Percentiles rank a stretch among this genome's conserved stretches.
Evolutionary conservation across 257 asterid species (phyloP).

Genomic region (Linaria vulgaris): DNA sequence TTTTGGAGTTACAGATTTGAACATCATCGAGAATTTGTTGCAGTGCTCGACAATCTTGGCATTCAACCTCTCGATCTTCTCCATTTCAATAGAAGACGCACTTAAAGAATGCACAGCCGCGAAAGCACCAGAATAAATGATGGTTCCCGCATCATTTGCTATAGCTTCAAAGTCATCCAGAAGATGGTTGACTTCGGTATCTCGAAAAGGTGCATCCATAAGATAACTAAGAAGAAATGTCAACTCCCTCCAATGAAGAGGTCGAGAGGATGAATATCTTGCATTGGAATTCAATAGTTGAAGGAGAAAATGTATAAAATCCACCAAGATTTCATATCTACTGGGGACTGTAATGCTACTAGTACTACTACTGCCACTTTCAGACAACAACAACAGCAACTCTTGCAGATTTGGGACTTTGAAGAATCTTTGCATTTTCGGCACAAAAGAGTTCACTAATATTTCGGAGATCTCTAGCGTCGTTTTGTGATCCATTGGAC

Average conservation of each 20-base stretch:
- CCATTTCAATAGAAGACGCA: neutral
- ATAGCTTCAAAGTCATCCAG: constrained; percentile 4
- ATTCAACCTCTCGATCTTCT: neutral
- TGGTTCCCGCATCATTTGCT: constrained; percentile 6
- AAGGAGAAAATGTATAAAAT: constrained; percentile 11
- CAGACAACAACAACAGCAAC: too few relatives aligned
- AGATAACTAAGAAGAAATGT: constrained; percentile 6
- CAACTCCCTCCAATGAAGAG: neutral
- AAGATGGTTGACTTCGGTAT: neutral
- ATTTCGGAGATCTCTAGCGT: neutral
- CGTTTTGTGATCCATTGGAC: too few relatives aligned
- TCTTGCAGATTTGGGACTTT: neutral
- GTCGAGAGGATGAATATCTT: neutral
- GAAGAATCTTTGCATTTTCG: constrained; percentile 5
- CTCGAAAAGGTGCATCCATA: neutral
- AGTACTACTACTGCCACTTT: too few relatives aligned
- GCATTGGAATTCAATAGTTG: constrained; percentile 11
- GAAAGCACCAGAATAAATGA: constrained; percentile 5
- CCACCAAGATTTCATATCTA: neutral
- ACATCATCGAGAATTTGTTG: neutral
- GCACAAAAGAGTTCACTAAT: neutral
- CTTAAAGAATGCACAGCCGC: too few relatives aligned
- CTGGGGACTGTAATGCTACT: too few relatives aligned
- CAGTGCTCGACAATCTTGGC: neutral
- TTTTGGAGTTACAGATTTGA: neutral